Conservation (phyloP, 805 yeast species). For the Candida tibetensis region DNA sequence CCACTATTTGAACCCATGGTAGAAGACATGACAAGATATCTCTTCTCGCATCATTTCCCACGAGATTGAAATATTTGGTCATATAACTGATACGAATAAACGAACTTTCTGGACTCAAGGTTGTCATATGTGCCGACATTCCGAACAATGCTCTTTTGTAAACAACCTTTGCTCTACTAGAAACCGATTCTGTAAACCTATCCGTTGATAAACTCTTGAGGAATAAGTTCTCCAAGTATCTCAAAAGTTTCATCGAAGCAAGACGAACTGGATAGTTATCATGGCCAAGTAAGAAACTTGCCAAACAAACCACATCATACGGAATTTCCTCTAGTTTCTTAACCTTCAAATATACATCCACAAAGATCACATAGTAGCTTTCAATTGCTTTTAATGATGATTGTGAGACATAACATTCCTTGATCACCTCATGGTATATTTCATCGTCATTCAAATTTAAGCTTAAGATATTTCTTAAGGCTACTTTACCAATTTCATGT, state of each 20-base stretch:
- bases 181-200: slow-evolving; percentile 65
- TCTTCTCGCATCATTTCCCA: slow-evolving; percentile 59
- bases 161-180: slow-evolving; percentile 75
- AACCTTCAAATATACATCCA: slow-evolving; percentile 56
- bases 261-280: slow-evolving; percentile 64
- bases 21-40: slow-evolving; percentile 77
- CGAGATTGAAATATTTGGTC: slow-evolving; percentile 60
- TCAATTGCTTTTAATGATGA: slow-evolving; percentile 52
- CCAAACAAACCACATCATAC: slow-evolving; percentile 69
- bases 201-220: slow-evolving; percentile 46
- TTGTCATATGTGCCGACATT: slow-evolving; percentile 70
- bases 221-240: slow-evolving; percentile 53
- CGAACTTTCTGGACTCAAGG: slow-evolving; percentile 51
- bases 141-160: slow-evolving; percentile 84
- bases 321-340: slow-evolving; percentile 47
- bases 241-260: slow-evolving; percentile 70
- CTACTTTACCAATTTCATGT: slow-evolving; percentile 63
- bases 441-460: slow-evolving; percentile 56
- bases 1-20: slow-evolving; percentile 92
- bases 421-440: slow-evolving; percentile 56
- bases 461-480: slow-evolving; percentile 64
- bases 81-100: slow-evolving; percentile 66
- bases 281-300: slow-evolving; percentile 76
- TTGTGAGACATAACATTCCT: slow-evolving; percentile 66
- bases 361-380: slow-evolving; percentile 68